Evolutionary conservation across 179 eudicot species (phyloP).

Genomic region (Monotropa hypopitys): DNA sequence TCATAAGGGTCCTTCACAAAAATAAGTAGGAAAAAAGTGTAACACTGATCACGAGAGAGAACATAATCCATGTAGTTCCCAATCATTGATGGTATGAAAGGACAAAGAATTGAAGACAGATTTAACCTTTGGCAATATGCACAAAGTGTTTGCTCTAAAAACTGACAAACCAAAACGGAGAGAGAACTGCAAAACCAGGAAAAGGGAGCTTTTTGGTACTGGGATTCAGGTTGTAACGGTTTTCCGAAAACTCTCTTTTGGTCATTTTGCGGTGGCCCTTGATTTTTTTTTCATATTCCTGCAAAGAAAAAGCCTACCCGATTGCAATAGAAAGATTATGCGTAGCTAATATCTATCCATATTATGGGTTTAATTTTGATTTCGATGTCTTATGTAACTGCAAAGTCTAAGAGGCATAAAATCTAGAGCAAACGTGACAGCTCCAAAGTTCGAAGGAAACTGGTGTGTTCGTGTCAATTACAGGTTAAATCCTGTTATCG

Average conservation of each 20-base stretch:
- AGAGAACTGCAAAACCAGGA: neutral
- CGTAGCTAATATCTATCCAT: neutral
- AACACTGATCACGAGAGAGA: neutral
- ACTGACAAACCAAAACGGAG: neutral
- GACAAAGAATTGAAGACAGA: no score
- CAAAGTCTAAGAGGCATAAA: no score
- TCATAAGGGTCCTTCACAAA: neutral
- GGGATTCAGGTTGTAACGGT: neutral
- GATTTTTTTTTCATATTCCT: neutral
- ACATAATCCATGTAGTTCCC: no score
- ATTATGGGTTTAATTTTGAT: neutral
- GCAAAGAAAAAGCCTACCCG: no score
- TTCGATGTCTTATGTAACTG: neutral
- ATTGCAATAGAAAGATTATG: neutral
- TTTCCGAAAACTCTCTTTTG: neutral
- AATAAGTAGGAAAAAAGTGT: neutral
- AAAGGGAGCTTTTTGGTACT: neutral
- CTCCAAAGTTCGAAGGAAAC: no score
- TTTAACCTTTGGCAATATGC: no score
- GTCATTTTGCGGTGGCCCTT: neutral
- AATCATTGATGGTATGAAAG: no score
- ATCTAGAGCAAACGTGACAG: neutral
- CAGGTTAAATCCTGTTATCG: no score
- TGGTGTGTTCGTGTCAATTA: no score
- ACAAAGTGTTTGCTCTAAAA: no score